phyloP scores from a whole-genome alignment of 352 stramenopile genomes.

The Pythium pyrilobum region DNA sequence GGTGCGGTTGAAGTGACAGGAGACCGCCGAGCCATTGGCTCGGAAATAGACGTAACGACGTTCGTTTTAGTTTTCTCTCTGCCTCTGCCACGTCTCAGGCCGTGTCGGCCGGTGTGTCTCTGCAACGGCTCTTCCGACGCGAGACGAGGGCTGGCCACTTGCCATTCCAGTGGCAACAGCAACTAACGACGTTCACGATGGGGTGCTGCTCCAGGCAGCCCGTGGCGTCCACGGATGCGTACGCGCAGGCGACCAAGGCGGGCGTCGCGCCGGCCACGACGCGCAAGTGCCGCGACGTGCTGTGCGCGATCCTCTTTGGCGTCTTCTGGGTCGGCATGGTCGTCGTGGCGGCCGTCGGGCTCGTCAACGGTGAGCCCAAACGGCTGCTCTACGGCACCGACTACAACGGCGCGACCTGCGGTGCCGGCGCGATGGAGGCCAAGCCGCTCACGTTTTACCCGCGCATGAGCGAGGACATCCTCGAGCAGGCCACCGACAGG shows the following conservation, averaged over 20 bases:
- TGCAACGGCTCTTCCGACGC: neutral
- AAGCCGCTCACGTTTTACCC: constrained; percentile 67
- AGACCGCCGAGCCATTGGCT: too few relatives aligned
- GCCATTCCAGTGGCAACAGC: neutral
- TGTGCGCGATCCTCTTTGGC: constrained; percentile 73
- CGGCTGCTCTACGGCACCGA: constrained; percentile 76
- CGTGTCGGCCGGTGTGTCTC: neutral
- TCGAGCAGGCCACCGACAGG: constrained; percentile 45
- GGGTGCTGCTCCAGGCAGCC: constrained; percentile 62
- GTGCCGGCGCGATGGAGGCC: constrained; percentile 31
- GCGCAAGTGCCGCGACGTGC: constrained; percentile 56
- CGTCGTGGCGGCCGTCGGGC: constrained; percentile 51
- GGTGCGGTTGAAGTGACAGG: too few relatives aligned
- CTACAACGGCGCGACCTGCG: constrained; percentile 73
- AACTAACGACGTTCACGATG: constrained; percentile 24
- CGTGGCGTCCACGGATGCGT: constrained; percentile 28
- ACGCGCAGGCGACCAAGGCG: constrained; percentile 17
- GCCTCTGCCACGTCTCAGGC: neutral
- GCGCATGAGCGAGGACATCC: constrained; percentile 72
- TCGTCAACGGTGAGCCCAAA: constrained; percentile 61
- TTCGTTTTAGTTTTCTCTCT: neutral
- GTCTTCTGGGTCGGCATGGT: constrained; percentile 82
- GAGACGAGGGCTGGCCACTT: neutral
- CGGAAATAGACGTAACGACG: too few relatives aligned
- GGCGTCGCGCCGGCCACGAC: constrained; percentile 47